These are phyloP conservation scores for Bipolaris sorokiniana DNA, from an alignment of 2,329 filamentous ascomycete genomes.

Conservation along the genomic window DNA sequence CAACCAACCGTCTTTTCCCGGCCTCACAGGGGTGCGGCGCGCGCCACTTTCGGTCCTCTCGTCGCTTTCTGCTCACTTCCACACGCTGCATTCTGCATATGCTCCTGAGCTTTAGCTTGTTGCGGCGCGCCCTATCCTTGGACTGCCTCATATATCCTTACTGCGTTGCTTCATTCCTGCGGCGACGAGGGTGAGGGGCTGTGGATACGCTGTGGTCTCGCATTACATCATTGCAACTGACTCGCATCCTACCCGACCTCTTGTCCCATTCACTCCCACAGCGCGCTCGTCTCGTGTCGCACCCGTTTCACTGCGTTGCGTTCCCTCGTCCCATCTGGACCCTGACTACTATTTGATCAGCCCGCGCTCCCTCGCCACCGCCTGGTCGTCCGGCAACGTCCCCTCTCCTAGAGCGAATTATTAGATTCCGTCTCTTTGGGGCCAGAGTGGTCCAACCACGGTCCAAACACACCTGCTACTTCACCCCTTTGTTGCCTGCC, in stretches of 20 bases:
- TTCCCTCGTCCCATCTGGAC: slow-evolving; percentile 29
- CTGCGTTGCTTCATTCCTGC: not conserved
- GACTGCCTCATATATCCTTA: slow-evolving; percentile 1
- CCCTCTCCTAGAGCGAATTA: slow-evolving; percentile 43
- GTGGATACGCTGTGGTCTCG: not conserved
- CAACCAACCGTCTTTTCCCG: slow-evolving; percentile 1
- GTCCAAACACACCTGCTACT: not conserved
- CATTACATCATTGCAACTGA: slow-evolving; percentile 17
- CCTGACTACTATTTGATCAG: slow-evolving; percentile 29
- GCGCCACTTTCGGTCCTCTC: slow-evolving; percentile 4
- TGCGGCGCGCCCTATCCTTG: slow-evolving; percentile 3
- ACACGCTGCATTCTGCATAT: not conserved
- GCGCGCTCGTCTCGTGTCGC: slow-evolving; percentile 18
- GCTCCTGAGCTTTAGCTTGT: slow-evolving; percentile 6
- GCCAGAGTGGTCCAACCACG: slow-evolving; percentile 30
- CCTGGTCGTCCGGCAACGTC: slow-evolving; percentile 7
- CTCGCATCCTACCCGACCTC: slow-evolving; percentile 5
- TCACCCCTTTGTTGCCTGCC: slow-evolving; percentile 9
- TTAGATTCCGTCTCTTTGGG: slow-evolving; percentile 45
- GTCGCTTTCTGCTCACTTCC: slow-evolving; percentile 3
- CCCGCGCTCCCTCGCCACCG: slow-evolving; percentile 19
- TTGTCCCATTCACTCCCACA: slow-evolving; percentile 17
- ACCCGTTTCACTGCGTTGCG: slow-evolving; percentile 5
- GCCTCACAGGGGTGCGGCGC: not conserved
- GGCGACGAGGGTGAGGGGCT: slow-evolving; percentile 1